Percentiles rank a stretch among this genome's conserved stretches.
phyloP scores from a whole-genome alignment of 208 protist genomes.

The Pavlovales sp. region DNA sequence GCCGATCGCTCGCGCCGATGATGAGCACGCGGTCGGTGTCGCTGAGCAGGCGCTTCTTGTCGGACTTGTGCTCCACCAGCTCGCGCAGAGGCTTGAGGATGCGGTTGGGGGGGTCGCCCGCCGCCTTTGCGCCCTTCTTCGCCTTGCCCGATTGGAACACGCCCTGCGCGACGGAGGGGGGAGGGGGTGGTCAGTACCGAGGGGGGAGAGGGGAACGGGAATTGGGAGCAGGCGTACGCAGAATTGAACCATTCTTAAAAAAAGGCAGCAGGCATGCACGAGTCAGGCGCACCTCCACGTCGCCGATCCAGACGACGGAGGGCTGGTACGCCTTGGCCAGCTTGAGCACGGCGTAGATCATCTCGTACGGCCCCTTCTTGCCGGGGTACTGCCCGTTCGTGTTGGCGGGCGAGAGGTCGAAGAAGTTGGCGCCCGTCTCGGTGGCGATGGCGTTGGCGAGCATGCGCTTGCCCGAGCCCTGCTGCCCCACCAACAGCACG shows the following conservation, averaged over 20 bases:
- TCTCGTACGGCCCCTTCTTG: conserved; percentile 63
- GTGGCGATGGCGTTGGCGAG: conserved; percentile 75
- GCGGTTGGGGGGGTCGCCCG: conserved; percentile 53
- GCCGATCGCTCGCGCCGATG: conserved; percentile 59
- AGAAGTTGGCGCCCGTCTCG: conserved; percentile 78
- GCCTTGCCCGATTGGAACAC: conserved; percentile 68
- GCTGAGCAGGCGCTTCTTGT: conserved; percentile 66
- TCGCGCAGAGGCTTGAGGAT: conserved; percentile 81
- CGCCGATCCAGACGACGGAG: conserved; percentile 84
- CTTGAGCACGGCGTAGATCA: conserved; percentile 80
- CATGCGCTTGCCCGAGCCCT: conserved; percentile 79
- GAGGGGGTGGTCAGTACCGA: too few species aligned
- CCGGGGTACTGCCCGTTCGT: conserved; percentile 47
- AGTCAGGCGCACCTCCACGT: conserved; percentile 63
- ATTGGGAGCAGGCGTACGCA: too few species aligned
- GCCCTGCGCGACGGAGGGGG: conserved; percentile 52
- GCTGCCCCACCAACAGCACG: conserved; percentile 77
- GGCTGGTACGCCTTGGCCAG: conserved; percentile 76
- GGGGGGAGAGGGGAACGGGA: too few species aligned
- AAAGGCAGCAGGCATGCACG: too few species aligned
- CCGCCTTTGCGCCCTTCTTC: conserved; percentile 68
- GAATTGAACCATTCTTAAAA: too few species aligned
- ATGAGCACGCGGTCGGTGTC: conserved; percentile 80
- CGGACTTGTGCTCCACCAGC: conserved; percentile 46
- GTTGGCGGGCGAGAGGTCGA: conserved; percentile 80